Evolutionary conservation across 352 stramenopile genomes (phyloP).

Genomic region (Peronospora belbahrii): DNA sequence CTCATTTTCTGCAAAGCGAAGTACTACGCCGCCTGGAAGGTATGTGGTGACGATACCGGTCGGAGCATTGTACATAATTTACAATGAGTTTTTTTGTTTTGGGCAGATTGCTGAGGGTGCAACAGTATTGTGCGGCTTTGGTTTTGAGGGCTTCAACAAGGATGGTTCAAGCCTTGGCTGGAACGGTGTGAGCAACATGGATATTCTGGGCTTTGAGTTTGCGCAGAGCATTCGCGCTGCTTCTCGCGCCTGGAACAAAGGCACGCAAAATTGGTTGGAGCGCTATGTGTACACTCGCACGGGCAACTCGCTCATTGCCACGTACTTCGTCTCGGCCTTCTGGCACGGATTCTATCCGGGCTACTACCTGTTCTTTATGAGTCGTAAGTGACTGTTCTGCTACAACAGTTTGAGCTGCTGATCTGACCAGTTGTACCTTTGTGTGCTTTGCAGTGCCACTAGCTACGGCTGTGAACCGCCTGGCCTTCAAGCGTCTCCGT

Average conservation of each 20-base stretch:
- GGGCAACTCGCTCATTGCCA: slow-evolving; percentile 87
- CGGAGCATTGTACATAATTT: not conserved
- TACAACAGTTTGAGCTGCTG: slow-evolving; percentile 30
- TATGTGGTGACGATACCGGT: slow-evolving; percentile 11
- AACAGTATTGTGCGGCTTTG: slow-evolving; percentile 77
- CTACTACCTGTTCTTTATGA: slow-evolving; percentile 96
- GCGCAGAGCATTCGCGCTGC: slow-evolving; percentile 85
- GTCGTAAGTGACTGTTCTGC: slow-evolving; percentile 21
- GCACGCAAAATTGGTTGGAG: slow-evolving; percentile 93
- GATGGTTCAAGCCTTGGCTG: slow-evolving; percentile 85
- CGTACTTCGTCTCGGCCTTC: slow-evolving; percentile 92
- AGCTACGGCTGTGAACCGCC: slow-evolving; percentile 56
- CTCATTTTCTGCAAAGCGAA: slow-evolving; percentile 90
- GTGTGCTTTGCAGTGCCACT: slow-evolving; percentile 36
- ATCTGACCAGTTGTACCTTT: slow-evolving; percentile 93
- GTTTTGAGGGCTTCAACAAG: slow-evolving; percentile 93
- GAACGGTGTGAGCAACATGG: slow-evolving; percentile 93
- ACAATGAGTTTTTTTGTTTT: not conserved
- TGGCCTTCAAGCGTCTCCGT: slow-evolving; percentile 56
- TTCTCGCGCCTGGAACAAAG: slow-evolving; percentile 94
- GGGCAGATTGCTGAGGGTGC: slow-evolving; percentile 60
- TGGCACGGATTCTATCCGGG: slow-evolving; percentile 99
- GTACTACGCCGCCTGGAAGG: slow-evolving; percentile 97
- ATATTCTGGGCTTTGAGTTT: slow-evolving; percentile 94
- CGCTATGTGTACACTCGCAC: slow-evolving; percentile 96